Base-by-base conservation (phyloP, 140 eudicot genomes). In the Senecio squalidus region DNA sequence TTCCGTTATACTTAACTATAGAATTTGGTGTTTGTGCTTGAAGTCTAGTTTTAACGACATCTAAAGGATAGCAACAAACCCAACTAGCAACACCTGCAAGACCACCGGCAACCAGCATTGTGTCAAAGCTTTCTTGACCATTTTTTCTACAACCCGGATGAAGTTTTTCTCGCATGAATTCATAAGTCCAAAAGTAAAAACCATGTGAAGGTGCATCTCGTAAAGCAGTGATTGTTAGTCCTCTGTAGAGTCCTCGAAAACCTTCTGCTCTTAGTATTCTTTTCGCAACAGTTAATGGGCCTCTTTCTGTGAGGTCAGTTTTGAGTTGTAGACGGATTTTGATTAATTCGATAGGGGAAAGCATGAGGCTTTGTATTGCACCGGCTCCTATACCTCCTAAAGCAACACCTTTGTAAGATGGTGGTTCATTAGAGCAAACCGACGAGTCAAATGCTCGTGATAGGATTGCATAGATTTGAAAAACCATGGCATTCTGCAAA, bases 11-110 rank as follows among this genome's bases (percentile, higher is more conserved):
- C 54, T 67, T 80, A 1, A 63, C 21, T 0, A 49, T 48, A 16
- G 76, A 62, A 41, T 67, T 57, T 9, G 66, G 67, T 10, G 96
- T 45, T 62, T 84, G 89, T 9, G 90, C 90, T 57, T 93, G 99
- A 46, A 88, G 68, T 59, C 95, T 75, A 0, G 99, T 93, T 61
- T 93, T 93, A 15, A 93, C 51, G 38, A 93, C 99, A 28, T 93
- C 99, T 56, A 93, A 64, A 0, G 99, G 99, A 36, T 93, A 93
- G 69, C 99, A 84, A 48, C 76, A 70, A n/a, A 84, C 68, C 99
- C 99, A 93, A 69, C 99, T 93, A 3, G 90, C 89, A n/a, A 84
- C 95, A 9, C 99, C 99, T 1, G 96, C 99, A 16, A 93, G 83
- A 0, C 99, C 99, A 9, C 99, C 99, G 0, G 99, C 90, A 3